phyloP scores from a whole-genome alignment of 371 early-diverging fungal species.

The Apophysomyces ossiformis region DNA sequence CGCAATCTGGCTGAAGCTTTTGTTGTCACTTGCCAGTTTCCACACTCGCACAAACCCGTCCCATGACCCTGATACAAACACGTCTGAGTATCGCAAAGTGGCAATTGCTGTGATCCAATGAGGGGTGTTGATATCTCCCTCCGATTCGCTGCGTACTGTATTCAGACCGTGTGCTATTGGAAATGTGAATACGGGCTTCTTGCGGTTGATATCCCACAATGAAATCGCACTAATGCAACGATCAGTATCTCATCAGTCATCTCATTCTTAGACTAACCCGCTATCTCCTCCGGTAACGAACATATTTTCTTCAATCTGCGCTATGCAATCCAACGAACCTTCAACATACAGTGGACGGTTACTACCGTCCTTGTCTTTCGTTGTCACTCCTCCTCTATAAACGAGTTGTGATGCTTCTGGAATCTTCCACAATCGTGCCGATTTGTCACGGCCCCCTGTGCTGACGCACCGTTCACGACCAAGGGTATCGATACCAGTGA shows the following conservation, averaged over 20 bases:
- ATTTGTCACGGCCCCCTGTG: slow-evolving; percentile 91
- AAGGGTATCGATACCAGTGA: slow-evolving; percentile 80
- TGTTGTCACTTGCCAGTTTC: slow-evolving; percentile 77
- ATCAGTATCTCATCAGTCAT: background rate
- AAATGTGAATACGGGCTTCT: slow-evolving; percentile 86
- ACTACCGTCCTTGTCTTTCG: slow-evolving; percentile 41
- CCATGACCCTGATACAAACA: slow-evolving; percentile 92
- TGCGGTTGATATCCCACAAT: slow-evolving; percentile 88
- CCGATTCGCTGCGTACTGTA: slow-evolving; percentile 40
- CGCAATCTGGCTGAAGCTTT: slow-evolving; percentile 65
- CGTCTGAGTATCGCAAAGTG: slow-evolving; percentile 80
- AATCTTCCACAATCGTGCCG: slow-evolving; percentile 94
- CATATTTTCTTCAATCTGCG: slow-evolving; percentile 88
- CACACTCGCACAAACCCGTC: slow-evolving; percentile 90
- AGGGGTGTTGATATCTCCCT: slow-evolving; percentile 56
- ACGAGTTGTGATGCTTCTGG: slow-evolving; percentile 93
- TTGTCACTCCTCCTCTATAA: slow-evolving; percentile 82
- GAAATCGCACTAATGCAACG: slow-evolving; percentile 58
- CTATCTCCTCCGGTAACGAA: slow-evolving; percentile 92
- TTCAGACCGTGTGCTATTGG: slow-evolving; percentile 81
- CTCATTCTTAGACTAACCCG: slow-evolving; percentile 54
- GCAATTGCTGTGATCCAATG: slow-evolving; percentile 90
- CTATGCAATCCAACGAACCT: slow-evolving; percentile 84
- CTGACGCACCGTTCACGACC: slow-evolving; percentile 90
- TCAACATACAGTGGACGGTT: slow-evolving; percentile 54